Evolutionary conservation across 352 stramenopile genomes (phyloP).

Genomic region (Thalassiosira ordinaria): DNA sequence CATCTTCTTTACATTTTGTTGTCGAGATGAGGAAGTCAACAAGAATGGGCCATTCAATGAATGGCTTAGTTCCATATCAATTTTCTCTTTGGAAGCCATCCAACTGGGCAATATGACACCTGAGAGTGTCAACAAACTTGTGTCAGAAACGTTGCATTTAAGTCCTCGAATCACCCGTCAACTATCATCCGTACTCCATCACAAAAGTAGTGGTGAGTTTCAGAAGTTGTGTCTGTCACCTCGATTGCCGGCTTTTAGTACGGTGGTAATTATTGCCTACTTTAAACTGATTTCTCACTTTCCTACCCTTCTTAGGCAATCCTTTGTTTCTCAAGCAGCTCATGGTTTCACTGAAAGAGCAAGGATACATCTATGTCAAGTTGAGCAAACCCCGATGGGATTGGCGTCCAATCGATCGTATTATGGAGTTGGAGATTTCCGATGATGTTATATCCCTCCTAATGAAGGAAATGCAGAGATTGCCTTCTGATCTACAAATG

Average conservation of each 20-base stretch:
- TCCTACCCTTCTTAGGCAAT: too few species aligned
- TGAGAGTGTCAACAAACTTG: slow-evolving; percentile 37
- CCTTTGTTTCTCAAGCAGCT: slow-evolving; percentile 17
- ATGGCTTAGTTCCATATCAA: slow-evolving; percentile 30
- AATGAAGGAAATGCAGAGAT: slow-evolving; percentile 33
- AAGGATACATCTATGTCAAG: slow-evolving; percentile 29
- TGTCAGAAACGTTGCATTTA: slow-evolving; percentile 40
- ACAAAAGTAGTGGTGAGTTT: slow-evolving; percentile 46
- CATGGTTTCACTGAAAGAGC: slow-evolving; percentile 13
- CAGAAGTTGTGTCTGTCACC: too few species aligned
- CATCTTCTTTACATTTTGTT: slow-evolving; percentile 48
- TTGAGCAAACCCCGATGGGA: slow-evolving; percentile 20
- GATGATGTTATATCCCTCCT: slow-evolving; percentile 42
- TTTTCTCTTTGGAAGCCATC: slow-evolving; percentile 32
- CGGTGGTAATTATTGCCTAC: too few species aligned
- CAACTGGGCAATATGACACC: slow-evolving; percentile 25
- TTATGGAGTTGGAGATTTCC: slow-evolving; percentile 37
- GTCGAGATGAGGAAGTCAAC: slow-evolving; percentile 35
- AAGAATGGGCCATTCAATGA: neutral
- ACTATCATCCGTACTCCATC: slow-evolving; percentile 28
- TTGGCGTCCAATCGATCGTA: slow-evolving; percentile 38
- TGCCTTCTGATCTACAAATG: slow-evolving; percentile 31
- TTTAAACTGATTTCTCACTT: too few species aligned
- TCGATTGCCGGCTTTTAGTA: too few species aligned
- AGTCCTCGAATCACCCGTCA: slow-evolving; percentile 41